Percentiles rank a stretch among this genome's conserved stretches.
These are phyloP conservation scores for Umbelopsis vinacea DNA, from an alignment of 192 early-diverging fungal genomes.

Conservation along the genomic window DNA sequence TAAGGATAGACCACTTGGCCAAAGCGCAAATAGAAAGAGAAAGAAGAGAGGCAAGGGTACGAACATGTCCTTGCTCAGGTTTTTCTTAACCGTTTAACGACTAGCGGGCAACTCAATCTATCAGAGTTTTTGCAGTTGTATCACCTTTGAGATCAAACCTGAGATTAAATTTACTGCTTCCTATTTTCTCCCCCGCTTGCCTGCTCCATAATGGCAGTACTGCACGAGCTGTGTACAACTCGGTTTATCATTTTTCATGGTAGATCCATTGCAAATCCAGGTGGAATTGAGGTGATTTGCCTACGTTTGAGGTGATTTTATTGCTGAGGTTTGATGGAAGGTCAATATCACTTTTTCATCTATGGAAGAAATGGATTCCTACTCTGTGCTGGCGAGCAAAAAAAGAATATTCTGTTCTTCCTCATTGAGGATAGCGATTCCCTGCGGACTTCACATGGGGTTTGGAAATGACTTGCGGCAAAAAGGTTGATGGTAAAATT, in stretches of 20 bases:
- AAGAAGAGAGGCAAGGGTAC: neutral
- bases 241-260: neutral
- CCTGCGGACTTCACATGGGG: no score
- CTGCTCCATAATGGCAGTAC: neutral
- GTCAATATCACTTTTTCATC: no score
- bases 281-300: neutral
- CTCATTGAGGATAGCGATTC: no score
- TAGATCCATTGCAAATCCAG: neutral
- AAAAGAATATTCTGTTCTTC: no score
- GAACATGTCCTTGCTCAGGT: neutral
- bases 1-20: constrained; percentile 8
- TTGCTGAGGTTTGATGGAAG: no score
- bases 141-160: neutral
- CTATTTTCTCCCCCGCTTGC: neutral
- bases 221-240: neutral
- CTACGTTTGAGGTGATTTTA: neutral
- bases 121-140: neutral
- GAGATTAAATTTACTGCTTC: neutral
- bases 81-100: constrained; percentile 14
- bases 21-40: constrained; percentile 11
- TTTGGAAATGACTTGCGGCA: no score
- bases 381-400: no score
- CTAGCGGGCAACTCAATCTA: neutral
- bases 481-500: no score
- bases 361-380: no score